Evolutionary conservation across 2,329 filamentous ascomycete genomes (phyloP).

Genomic region (Penicillium sp.): DNA sequence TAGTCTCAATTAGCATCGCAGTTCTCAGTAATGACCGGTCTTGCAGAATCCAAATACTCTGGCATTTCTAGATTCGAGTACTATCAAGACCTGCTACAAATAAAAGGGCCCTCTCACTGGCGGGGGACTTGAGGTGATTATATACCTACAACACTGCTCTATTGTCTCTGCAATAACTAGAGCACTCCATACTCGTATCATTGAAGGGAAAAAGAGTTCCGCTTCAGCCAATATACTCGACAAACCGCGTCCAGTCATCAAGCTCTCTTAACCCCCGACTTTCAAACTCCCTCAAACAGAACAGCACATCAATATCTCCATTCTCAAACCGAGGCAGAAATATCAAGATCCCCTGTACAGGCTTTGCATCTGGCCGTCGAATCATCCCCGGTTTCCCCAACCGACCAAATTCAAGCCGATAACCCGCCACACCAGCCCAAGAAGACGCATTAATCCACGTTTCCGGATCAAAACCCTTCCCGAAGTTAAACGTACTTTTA

Average conservation of each 20-base stretch:
- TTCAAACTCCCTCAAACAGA: conserved; percentile 19
- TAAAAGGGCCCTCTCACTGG: too few species aligned
- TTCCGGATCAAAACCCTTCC: conserved; percentile 16
- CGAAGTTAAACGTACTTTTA: conserved; percentile 31
- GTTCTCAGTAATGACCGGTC: too few species aligned
- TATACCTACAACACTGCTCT: too few species aligned
- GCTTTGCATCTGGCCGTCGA: conserved; percentile 7
- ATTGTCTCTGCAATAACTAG: too few species aligned
- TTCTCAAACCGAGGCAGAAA: conserved; percentile 16
- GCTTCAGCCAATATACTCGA: conserved; percentile 23
- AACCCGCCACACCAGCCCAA: conserved; percentile 4
- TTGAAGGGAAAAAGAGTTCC: too few species aligned
- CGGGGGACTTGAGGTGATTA: too few species aligned
- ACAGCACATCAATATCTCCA: conserved; percentile 22
- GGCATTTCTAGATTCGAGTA: too few species aligned
- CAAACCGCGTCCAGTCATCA: conserved; percentile 15
- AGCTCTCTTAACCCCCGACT: conserved; percentile 14
- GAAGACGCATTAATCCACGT: conserved; percentile 19
- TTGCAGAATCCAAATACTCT: too few species aligned
- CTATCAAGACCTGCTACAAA: too few species aligned
- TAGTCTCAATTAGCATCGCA: too few species aligned
- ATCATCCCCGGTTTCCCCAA: conserved; percentile 17
- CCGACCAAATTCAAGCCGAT: conserved; percentile 14
- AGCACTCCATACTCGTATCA: too few species aligned
- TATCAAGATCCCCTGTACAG: conserved; percentile 18